These are phyloP conservation scores for Synchytrium microbalum DNA, from an alignment of 371 early-diverging fungal genomes.

Conservation along the genomic window DNA sequence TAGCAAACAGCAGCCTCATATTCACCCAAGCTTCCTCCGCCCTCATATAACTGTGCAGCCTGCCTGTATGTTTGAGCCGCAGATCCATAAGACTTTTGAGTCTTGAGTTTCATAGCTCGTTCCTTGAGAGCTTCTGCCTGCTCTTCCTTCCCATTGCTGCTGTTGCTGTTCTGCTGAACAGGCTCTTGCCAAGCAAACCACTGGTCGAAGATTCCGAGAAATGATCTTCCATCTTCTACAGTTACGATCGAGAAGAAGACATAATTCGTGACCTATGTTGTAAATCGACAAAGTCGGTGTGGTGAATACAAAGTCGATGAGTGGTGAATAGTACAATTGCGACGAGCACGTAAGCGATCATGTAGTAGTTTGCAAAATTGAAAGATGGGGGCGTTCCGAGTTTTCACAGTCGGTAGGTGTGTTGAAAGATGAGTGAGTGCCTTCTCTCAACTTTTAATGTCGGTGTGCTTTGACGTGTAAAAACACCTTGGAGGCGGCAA, in stretches of 20 bases:
- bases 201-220: not conserved
- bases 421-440: not conserved
- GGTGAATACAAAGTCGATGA: too few species aligned
- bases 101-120: not conserved
- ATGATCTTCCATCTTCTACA: not conserved
- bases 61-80: not conserved
- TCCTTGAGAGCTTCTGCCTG: not conserved
- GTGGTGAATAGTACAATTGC: too few species aligned
- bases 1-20: not conserved
- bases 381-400: too few species aligned
- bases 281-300: too few species aligned
- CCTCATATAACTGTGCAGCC: not conserved
- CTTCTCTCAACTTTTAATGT: not conserved
- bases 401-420: too few species aligned
- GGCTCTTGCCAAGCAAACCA: not conserved
- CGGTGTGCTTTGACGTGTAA: not conserved
- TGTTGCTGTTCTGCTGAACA: too few species aligned
- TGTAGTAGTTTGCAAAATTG: too few species aligned
- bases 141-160: too few species aligned
- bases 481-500: too few species aligned
- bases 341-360: too few species aligned
- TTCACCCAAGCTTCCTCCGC: not conserved
- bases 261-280: not conserved
- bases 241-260: not conserved
- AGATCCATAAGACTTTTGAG: not conserved